Conservation (phyloP, 257 asterid genomes). For the Sherardia arvensis region DNA sequence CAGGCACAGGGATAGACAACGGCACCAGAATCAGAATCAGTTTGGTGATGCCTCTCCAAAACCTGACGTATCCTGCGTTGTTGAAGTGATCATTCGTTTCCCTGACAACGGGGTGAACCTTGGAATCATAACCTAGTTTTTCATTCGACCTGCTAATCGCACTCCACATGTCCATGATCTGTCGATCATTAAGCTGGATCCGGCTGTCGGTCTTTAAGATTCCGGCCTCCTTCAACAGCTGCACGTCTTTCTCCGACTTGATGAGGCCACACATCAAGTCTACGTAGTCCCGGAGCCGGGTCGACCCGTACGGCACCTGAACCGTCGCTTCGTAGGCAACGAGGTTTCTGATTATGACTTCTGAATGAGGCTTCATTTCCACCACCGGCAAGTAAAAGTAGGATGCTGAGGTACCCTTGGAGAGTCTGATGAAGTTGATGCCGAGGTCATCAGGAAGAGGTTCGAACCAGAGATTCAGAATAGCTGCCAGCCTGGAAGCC, state of each 20-base stretch:
- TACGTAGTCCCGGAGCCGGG: conserved; percentile 3
- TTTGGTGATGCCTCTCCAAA: not conserved
- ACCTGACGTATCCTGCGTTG: not conserved
- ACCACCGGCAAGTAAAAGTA: too few species aligned
- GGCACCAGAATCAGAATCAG: not conserved
- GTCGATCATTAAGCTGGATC: not conserved
- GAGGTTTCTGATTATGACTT: conserved; percentile 10
- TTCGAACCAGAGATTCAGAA: not conserved
- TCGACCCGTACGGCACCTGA: not conserved
- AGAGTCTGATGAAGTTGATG: not conserved
- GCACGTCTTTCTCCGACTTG: conserved; percentile 4
- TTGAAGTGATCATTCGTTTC: not conserved
- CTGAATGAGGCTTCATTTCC: not conserved
- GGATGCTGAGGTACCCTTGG: too few species aligned
- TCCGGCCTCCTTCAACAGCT: not conserved
- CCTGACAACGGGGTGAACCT: not conserved
- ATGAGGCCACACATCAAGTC: conserved; percentile 14
- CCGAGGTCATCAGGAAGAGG: not conserved
- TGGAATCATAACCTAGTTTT: not conserved
- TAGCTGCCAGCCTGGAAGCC: not conserved
- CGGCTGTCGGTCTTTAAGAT: not conserved
- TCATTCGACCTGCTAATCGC: not conserved
- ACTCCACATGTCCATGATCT: not conserved
- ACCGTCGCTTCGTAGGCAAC: conserved; percentile 10
- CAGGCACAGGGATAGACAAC: not conserved